Conservation (phyloP, 1,284 basidiomycete genomes). For the Thelephora terrestris region DNA sequence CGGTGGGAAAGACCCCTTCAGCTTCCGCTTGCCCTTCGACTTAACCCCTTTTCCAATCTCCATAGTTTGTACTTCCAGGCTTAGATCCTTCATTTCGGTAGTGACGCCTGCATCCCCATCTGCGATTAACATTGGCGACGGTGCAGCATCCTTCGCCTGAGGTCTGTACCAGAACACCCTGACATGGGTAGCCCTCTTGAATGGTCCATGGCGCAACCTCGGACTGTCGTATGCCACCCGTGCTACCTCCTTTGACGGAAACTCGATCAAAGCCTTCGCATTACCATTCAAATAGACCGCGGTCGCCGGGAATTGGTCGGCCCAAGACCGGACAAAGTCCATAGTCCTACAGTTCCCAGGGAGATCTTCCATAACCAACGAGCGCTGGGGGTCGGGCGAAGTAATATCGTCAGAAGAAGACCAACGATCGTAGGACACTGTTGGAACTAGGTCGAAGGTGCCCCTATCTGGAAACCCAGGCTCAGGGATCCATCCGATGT, state of each 20-base stretch:
- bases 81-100: constrained; percentile 13
- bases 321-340: constrained; percentile 31
- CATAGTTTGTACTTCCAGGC: neutral
- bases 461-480: neutral
- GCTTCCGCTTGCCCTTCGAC: constrained; percentile 6
- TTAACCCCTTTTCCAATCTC: constrained; percentile 1
- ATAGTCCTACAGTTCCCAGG: constrained; percentile 39
- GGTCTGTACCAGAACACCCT: constrained; percentile 44
- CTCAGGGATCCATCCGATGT: neutral
- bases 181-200: constrained; percentile 29
- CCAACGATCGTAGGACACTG: neutral
- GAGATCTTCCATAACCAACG: constrained; percentile 48
- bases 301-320: constrained; percentile 28
- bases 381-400: constrained; percentile 34
- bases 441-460: neutral
- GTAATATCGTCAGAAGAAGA: constrained; percentile 4
- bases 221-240: constrained; percentile 41
- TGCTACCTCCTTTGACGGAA: constrained; percentile 33
- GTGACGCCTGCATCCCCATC: constrained; percentile 22
- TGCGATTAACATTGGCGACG: constrained; percentile 4
- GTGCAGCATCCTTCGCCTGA: constrained; percentile 2
- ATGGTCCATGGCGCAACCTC: constrained; percentile 31
- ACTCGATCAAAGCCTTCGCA: constrained; percentile 47
- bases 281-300: constrained; percentile 27
- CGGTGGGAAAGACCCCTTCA: constrained; percentile 9